Evolutionary conservation across 2,329 filamentous ascomycete species (phyloP).

Genomic region (Colletotrichum plurivorum): DNA sequence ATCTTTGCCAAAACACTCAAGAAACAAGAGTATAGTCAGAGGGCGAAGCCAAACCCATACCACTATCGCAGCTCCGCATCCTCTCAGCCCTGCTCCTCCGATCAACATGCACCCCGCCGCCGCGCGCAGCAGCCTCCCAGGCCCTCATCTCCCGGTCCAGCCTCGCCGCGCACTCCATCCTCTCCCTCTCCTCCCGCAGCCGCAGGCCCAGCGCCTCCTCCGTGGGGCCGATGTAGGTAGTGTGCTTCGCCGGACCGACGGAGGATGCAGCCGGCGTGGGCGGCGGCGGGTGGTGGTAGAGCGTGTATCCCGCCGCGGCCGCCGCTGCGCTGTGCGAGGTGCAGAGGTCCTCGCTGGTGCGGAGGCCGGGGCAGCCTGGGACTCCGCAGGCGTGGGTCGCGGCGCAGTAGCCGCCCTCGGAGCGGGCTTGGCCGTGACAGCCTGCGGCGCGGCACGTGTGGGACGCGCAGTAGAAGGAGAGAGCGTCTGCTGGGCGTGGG

Average conservation of each 20-base stretch:
- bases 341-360: conserved; percentile 20
- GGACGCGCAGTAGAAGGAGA: conserved; percentile 27
- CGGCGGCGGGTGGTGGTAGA: too few relatives aligned
- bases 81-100: not conserved
- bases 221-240: conserved; percentile 13
- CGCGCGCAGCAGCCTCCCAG: conserved; percentile 6
- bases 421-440: conserved; percentile 12
- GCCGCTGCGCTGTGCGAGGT: conserved; percentile 18
- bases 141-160: conserved; percentile 14
- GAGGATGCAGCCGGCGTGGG: not conserved
- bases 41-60: conserved; percentile 28
- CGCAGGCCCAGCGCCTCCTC: conserved; percentile 40
- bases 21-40: conserved; percentile 30
- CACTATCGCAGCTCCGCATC: conserved; percentile 39
- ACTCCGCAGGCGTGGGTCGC: conserved; percentile 32
- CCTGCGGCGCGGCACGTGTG: conserved; percentile 30
- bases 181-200: conserved; percentile 33
- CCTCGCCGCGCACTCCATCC: conserved; percentile 28
- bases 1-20: not conserved
- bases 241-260: not conserved
- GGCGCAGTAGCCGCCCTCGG: conserved; percentile 28
- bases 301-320: too few relatives aligned
- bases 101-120: not conserved
- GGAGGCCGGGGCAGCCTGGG: conserved; percentile 6
- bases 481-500: conserved; percentile 36